Evolutionary conservation across 1,284 basidiomycete species (phyloP).

Genomic region (Filobasidium uniguttulatum): DNA sequence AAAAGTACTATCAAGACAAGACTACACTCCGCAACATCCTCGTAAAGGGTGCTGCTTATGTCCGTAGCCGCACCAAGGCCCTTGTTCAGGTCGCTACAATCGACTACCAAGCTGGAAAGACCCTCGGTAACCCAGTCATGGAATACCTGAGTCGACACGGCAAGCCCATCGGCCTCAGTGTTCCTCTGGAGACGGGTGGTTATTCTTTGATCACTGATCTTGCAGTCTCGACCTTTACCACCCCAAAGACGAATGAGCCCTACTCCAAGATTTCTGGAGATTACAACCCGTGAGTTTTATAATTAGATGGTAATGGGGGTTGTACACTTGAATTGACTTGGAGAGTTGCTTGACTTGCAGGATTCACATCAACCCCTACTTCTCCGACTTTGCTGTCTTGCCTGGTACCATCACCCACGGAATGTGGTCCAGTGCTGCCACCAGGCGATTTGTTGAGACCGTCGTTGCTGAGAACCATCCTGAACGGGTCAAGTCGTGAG

Average conservation of each 20-base stretch:
- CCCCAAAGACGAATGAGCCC: conserved; percentile 78
- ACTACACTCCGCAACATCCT: conserved; percentile 65
- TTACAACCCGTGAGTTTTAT: conserved; percentile 49
- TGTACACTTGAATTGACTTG: conserved; percentile 42
- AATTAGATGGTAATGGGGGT: conserved; percentile 1
- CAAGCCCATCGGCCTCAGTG: conserved; percentile 56
- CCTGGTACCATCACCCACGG: conserved; percentile 97
- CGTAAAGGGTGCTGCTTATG: conserved; percentile 71
- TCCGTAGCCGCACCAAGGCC: conserved; percentile 70
- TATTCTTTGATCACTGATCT: conserved; percentile 59
- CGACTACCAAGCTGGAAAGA: conserved; percentile 72
- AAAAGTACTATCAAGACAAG: conserved; percentile 84
- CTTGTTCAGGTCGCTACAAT: conserved; percentile 78
- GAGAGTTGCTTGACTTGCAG: not conserved
- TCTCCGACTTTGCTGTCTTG: conserved; percentile 81
- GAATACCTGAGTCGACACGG: conserved; percentile 89
- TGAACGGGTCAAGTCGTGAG: conserved; percentile 71
- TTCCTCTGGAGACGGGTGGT: conserved; percentile 68
- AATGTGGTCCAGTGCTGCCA: conserved; percentile 91
- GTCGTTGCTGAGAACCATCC: conserved; percentile 86
- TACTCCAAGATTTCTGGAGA: conserved; percentile 95
- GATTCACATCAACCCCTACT: conserved; percentile 97
- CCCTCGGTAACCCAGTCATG: conserved; percentile 82
- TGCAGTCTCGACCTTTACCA: conserved; percentile 48
- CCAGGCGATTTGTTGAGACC: conserved; percentile 82